Percentiles rank a stretch among this genome's conserved stretches.
phyloP scores from a whole-genome alignment of 1,284 basidiomycete genomes.

The Malassezia obtusa region DNA sequence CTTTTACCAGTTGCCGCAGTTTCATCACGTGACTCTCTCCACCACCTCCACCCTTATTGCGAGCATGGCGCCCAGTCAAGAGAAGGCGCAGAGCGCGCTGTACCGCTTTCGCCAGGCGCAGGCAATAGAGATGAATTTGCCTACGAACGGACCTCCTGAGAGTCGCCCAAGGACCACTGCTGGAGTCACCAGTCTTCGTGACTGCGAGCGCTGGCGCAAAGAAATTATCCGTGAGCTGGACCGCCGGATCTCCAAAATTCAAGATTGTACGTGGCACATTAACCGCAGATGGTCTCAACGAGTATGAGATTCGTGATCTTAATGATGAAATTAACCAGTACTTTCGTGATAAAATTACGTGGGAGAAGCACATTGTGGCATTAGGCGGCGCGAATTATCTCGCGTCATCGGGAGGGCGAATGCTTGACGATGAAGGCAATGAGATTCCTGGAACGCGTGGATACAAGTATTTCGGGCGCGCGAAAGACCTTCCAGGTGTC shows the following conservation, averaged over 20 bases:
- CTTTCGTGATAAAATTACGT: slow-evolving; percentile 86
- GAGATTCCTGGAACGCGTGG: slow-evolving; percentile 94
- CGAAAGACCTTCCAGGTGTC: slow-evolving; percentile 90
- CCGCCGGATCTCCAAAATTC: slow-evolving; percentile 92
- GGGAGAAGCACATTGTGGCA: slow-evolving; percentile 92
- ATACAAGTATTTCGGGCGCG: slow-evolving; percentile 98
- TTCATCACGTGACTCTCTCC: slow-evolving; percentile 13
- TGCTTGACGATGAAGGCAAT: slow-evolving; percentile 80
- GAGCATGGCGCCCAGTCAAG: slow-evolving; percentile 44
- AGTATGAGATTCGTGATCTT: slow-evolving; percentile 89
- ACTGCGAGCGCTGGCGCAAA: slow-evolving; percentile 90
- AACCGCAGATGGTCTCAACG: slow-evolving; percentile 68
- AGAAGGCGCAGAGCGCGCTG: slow-evolving; percentile 65
- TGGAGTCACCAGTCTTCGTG: slow-evolving; percentile 75
- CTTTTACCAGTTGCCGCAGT: slow-evolving; percentile 1
- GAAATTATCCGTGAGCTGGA: slow-evolving; percentile 90
- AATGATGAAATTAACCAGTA: slow-evolving; percentile 98
- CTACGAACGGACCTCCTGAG: not conserved
- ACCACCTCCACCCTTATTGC: slow-evolving; percentile 1
- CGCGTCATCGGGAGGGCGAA: slow-evolving; percentile 63
- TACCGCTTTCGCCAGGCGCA: slow-evolving; percentile 97
- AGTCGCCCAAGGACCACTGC: not conserved
- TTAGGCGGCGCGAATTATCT: slow-evolving; percentile 94
- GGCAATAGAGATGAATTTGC: slow-evolving; percentile 79
- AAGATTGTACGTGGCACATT: slow-evolving; percentile 57